Base-by-base conservation (phyloP, 345 rosid genomes). In the Hibiscus tridactylites region DNA sequence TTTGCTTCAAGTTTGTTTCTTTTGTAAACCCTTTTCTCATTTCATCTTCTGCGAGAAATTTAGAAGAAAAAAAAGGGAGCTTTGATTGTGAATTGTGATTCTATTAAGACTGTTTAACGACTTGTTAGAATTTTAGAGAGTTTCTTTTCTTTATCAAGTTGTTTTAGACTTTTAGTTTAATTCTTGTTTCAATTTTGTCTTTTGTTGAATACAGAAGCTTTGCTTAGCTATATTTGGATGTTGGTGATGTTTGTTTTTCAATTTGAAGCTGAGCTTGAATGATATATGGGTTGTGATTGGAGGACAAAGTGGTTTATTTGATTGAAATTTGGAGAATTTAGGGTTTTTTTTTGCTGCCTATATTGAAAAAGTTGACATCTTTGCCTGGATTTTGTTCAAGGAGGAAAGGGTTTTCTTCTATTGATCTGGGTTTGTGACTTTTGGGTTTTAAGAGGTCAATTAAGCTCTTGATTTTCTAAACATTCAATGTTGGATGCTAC, bases 1-100 rank as follows among this genome's bases (percentile, higher is more conserved):
- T 71, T 42, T 2, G 28, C 77, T 68, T 73, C 69, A 75, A 75
- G 78, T 77, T 76, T 44, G 68, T 49, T 35, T 31, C 6, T 0
- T 17, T 54, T 9, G 9, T 52, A 52, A 52, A 6, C 10, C 0
- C 3, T 9, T 52, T 68, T 47, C 2, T 8, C 33, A 5, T 26
- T 12, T 16, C 26, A 9, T 29, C 35, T 61, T 64, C 15, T 46
- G 9, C 3, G 5, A 26, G 37, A 46, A 65, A 65, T 5, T 12
- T 29, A 15, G 13, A 13, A 65, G 0, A 12, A 64, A 46, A 21
- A 37, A 7, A 37, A 39, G 42, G 31, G 3, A 12, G 21, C 15
- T 47, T 35, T 37, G 9, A 46, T 53, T 33, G 1, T 39, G 44
- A 39, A 54, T 52, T 33, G 2, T 37, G 42, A 37, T 65, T 67